These are phyloP conservation scores for Nothophytophthora sp. DNA, from an alignment of 352 stramenopile genomes.

Conservation along the genomic window DNA sequence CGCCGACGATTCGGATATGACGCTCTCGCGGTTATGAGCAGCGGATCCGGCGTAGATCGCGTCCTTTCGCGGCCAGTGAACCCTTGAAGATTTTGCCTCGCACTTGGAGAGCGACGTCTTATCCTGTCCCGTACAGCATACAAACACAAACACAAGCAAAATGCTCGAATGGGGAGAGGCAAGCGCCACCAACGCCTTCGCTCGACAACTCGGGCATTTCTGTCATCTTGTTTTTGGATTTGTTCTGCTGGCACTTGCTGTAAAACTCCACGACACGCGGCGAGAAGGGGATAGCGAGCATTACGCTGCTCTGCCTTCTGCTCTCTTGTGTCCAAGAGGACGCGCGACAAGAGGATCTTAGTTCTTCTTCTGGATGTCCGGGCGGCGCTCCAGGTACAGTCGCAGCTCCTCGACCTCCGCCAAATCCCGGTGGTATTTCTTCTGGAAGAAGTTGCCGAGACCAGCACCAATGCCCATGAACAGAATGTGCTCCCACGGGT, in stretches of 20 bases:
- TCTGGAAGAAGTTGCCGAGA: conserved; percentile 64
- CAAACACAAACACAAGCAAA: conserved; percentile 2
- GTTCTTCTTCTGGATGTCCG: conserved; percentile 55
- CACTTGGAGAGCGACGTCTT: too few species aligned
- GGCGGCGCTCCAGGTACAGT: conserved; percentile 66
- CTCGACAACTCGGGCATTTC: conserved; percentile 24
- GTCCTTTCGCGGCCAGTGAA: conserved; percentile 20
- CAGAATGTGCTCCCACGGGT: conserved; percentile 82
- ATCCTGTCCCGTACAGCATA: background rate
- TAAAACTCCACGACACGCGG: conserved; percentile 8
- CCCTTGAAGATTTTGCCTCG: background rate
- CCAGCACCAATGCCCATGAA: conserved; percentile 68
- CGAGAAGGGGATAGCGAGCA: too few species aligned
- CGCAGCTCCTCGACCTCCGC: conserved; percentile 78
- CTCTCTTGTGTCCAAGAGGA: too few species aligned
- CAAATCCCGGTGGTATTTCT: conserved; percentile 76
- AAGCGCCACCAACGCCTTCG: too few species aligned
- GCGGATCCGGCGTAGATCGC: conserved; percentile 19
- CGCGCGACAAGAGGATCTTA: too few species aligned
- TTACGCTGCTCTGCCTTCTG: too few species aligned
- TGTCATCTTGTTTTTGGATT: conserved; percentile 28
- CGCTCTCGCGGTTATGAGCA: conserved; percentile 15
- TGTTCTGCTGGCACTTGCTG: conserved; percentile 13
- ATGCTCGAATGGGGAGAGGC: too few species aligned
- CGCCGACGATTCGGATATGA: background rate